phyloP scores from a whole-genome alignment of 164 flowering plant species.

The Aristolochia contorta region DNA sequence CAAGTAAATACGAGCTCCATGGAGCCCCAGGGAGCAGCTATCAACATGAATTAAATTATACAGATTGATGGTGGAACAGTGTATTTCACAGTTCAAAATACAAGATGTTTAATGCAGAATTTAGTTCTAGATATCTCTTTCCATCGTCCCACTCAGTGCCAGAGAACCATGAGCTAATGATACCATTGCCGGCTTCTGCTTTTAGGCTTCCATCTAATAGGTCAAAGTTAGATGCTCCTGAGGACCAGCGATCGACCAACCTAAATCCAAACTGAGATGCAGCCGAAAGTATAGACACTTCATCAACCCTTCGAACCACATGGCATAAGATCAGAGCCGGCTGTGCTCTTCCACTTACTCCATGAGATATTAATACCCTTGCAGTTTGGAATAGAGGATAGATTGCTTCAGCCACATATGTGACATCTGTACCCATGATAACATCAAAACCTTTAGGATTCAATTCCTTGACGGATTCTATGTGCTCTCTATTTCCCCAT shows the following conservation, averaged over 20 bases:
- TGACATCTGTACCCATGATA: constrained; percentile 85
- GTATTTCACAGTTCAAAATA: not conserved
- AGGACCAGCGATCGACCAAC: constrained; percentile 64
- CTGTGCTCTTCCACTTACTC: constrained; percentile 1
- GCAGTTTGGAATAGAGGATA: constrained; percentile 72
- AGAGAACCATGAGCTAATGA: constrained; percentile 1
- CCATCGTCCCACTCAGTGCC: not conserved
- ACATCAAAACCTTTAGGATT: constrained; percentile 52
- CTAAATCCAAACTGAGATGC: constrained; percentile 58
- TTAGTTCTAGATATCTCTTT: not conserved
- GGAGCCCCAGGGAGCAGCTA: too few species aligned
- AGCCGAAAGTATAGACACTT: constrained; percentile 66
- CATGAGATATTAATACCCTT: constrained; percentile 37
- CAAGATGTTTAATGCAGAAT: not conserved
- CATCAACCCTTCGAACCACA: constrained; percentile 71
- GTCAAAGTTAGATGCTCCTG: constrained; percentile 1
- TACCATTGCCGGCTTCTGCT: not conserved
- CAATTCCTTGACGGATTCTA: constrained; percentile 38
- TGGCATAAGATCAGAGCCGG: constrained; percentile 81
- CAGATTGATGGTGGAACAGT: not conserved
- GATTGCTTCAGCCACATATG: constrained; percentile 67
- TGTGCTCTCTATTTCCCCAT: constrained; percentile 68
- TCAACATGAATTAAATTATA: not conserved
- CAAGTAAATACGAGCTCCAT: too few species aligned
- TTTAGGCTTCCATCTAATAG: too few species aligned